phyloP scores from a whole-genome alignment of 371 early-diverging fungal genomes.

The Haplosporangium sp. region DNA sequence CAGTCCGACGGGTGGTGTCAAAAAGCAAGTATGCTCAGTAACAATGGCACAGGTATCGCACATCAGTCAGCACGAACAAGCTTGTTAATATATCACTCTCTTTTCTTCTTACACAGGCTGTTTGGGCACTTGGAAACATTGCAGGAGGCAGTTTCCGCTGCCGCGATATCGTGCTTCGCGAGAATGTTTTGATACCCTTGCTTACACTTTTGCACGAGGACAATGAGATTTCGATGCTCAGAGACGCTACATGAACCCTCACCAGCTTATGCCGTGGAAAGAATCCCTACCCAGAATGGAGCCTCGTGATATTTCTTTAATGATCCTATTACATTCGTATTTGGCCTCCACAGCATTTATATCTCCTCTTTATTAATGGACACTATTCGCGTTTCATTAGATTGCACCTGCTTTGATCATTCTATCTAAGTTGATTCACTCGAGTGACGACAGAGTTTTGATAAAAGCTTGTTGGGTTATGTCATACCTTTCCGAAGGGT shows the following conservation, averaged over 20 bases:
- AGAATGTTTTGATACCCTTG: constrained; percentile 88
- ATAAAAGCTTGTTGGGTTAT: constrained; percentile 99
- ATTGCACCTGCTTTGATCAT: constrained; percentile 90
- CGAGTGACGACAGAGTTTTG: constrained; percentile 95
- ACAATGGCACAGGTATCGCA: too few species aligned
- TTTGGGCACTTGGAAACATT: constrained; percentile 99
- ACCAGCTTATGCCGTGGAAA: constrained; percentile 99
- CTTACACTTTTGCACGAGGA: constrained; percentile 86
- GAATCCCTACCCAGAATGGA: constrained; percentile 96
- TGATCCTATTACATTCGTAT: neutral
- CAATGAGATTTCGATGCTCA: constrained; percentile 92
- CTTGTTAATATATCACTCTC: neutral
- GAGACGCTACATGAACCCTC: constrained; percentile 99
- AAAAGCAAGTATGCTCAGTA: constrained; percentile 86
- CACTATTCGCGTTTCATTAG: constrained; percentile 55
- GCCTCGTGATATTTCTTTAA: constrained; percentile 50
- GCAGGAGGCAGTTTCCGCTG: constrained; percentile 98
- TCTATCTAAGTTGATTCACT: constrained; percentile 89
- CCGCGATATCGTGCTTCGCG: constrained; percentile 93
- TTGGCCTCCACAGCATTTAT: neutral
- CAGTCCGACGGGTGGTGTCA: constrained; percentile 89
- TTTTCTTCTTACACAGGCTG: constrained; percentile 72
- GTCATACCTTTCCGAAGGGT: constrained; percentile 97
- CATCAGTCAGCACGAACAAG: neutral
- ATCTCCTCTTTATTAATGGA: neutral